Evolutionary conservation across 2,329 filamentous ascomycete species (phyloP).

Genomic region (Paecilomyces sp.): DNA sequence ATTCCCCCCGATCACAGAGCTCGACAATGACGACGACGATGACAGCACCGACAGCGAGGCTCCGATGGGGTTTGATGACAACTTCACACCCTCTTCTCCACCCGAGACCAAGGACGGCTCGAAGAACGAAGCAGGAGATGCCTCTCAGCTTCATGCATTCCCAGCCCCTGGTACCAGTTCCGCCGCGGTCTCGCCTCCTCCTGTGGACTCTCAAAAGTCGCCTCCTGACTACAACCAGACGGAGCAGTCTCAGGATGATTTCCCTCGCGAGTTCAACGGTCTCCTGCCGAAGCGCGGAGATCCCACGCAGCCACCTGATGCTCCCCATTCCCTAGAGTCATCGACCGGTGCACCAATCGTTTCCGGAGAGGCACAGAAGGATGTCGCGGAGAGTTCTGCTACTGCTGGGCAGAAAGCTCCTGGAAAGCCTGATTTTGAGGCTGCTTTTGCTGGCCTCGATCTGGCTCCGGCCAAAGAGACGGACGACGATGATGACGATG

Average conservation of each 20-base stretch:
- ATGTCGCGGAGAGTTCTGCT: conserved; percentile 9
- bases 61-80: conserved; percentile 72
- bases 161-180: conserved; percentile 32
- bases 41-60: conserved; percentile 65
- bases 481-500: conserved; percentile 34
- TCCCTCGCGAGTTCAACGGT: conserved; percentile 32
- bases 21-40: conserved; percentile 74
- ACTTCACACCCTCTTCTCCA: conserved; percentile 65
- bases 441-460: conserved; percentile 38
- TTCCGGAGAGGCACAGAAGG: conserved; percentile 24
- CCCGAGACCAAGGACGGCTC: conserved; percentile 19
- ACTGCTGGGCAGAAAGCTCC: conserved; percentile 20
- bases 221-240: conserved; percentile 39
- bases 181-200: conserved; percentile 36
- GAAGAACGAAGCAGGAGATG: conserved; percentile 27
- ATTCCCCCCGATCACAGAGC: conserved; percentile 87
- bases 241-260: conserved; percentile 17
- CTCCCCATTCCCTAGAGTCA: conserved; percentile 32
- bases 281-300: conserved; percentile 33
- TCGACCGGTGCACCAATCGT: conserved; percentile 29
- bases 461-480: conserved; percentile 39
- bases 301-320: conserved; percentile 31
- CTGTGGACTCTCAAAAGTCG: conserved; percentile 50
- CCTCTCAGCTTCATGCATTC: conserved; percentile 30
- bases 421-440: conserved; percentile 38